These are phyloP conservation scores for Hymenoscyphus repandus DNA, from an alignment of 2,329 filamentous ascomycete genomes.

Conservation along the genomic window DNA sequence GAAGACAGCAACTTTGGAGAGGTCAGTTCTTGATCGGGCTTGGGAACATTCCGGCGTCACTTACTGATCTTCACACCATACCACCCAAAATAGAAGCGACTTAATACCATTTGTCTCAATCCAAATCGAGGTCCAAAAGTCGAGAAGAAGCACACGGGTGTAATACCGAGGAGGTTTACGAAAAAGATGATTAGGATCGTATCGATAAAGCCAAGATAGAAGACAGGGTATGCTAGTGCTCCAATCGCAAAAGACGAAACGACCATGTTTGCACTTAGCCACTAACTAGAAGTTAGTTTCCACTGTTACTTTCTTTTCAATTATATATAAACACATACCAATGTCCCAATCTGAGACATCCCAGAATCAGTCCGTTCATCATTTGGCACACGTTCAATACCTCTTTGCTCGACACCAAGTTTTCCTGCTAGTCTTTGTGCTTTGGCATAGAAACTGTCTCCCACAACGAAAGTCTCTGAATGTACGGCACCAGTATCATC, in stretches of 20 bases:
- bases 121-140: constrained; percentile 72
- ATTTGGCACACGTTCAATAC: constrained; percentile 69
- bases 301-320: background rate
- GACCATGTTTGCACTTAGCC: constrained; percentile 75
- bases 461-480: constrained; percentile 54
- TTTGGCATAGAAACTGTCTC: constrained; percentile 50
- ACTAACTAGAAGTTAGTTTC: constrained; percentile 39
- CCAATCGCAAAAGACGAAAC: constrained; percentile 73
- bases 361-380: constrained; percentile 62
- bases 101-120: constrained; percentile 75
- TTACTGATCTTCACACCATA: constrained; percentile 62
- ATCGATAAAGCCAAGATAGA: constrained; percentile 67
- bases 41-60: constrained; percentile 31
- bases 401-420: constrained; percentile 66
- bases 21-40: constrained; percentile 3
- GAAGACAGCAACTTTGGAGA: constrained; percentile 55
- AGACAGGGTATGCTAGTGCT: constrained; percentile 62
- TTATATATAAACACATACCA: constrained; percentile 46
- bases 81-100: constrained; percentile 71
- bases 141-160: constrained; percentile 71
- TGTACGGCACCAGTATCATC: constrained; percentile 38
- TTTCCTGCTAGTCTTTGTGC: constrained; percentile 58
- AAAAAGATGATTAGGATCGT: constrained; percentile 67
- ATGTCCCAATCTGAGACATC: constrained; percentile 62
- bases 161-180: constrained; percentile 68